A percentile compares a stretch with the other conserved stretches of the same genome.
These are phyloP conservation scores for Populus hybrid DNA, from an alignment of 441 rosid genomes.

Conservation along the genomic window DNA sequence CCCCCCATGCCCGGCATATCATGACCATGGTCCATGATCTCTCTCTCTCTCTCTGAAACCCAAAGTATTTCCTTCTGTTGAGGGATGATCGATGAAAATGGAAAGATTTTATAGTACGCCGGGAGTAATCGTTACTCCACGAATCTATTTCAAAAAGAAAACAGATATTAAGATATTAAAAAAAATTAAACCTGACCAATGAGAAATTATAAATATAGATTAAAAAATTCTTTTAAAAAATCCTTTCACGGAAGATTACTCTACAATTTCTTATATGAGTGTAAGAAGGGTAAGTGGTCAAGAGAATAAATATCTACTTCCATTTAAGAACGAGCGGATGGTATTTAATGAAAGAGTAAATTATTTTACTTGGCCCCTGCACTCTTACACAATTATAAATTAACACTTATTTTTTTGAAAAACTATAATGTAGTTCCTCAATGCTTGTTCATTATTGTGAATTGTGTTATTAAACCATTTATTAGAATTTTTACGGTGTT, in stretches of 20 bases:
- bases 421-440: not conserved
- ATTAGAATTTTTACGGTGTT: too few relatives aligned
- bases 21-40: conserved; percentile 15
- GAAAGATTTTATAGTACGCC: too few relatives aligned
- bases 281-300: too few relatives aligned
- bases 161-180: too few relatives aligned
- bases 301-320: not conserved
- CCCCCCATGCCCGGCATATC: conserved; percentile 18
- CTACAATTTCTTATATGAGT: too few relatives aligned
- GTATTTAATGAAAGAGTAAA: not conserved
- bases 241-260: too few relatives aligned
- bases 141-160: too few relatives aligned
- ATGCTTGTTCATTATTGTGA: too few relatives aligned
- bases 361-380: not conserved
- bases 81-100: not conserved
- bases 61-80: not conserved
- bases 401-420: not conserved
- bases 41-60: not conserved
- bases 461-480: not conserved
- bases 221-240: too few relatives aligned
- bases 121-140: too few relatives aligned
- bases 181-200: too few relatives aligned
- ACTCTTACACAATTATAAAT: not conserved
- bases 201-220: too few relatives aligned
- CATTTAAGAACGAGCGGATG: not conserved